Evolutionary conservation across 768 basidiomycete genomes (phyloP).

Genomic region (Russula virescens): DNA sequence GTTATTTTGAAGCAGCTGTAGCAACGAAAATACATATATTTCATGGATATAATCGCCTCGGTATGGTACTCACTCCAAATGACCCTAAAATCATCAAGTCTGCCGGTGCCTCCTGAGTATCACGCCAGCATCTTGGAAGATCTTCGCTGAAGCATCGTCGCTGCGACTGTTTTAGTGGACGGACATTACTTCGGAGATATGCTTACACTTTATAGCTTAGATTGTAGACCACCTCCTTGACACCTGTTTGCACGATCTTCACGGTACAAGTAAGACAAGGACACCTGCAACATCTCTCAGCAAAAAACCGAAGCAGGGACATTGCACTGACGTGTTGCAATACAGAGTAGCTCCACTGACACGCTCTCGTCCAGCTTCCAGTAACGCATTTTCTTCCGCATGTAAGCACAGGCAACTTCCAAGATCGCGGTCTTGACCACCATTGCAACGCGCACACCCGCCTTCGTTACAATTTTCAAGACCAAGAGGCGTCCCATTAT

Average conservation of each 20-base stretch:
- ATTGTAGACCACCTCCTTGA: conserved; percentile 91
- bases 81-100: conserved; percentile 25
- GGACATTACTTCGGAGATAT: neutral
- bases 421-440: conserved; percentile 40
- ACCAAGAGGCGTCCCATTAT: conserved; percentile 94
- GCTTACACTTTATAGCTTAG: conserved; percentile 90
- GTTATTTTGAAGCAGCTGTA: conserved; percentile 22
- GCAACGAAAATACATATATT: neutral
- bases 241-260: conserved; percentile 95
- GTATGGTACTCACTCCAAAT: neutral
- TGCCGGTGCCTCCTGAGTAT: conserved; percentile 65
- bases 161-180: conserved; percentile 34
- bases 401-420: conserved; percentile 88
- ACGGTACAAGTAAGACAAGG: conserved; percentile 95
- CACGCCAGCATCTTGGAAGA: conserved; percentile 82
- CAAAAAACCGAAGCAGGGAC: conserved; percentile 9
- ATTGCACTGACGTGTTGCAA: conserved; percentile 83
- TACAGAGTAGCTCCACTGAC: conserved; percentile 86
- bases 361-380: conserved; percentile 90
- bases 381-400: conserved; percentile 94
- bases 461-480: conserved; percentile 87
- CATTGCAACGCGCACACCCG: conserved; percentile 80
- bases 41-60: neutral
- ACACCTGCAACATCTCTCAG: conserved; percentile 51
- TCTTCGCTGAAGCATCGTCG: conserved; percentile 72